These are phyloP conservation scores for Linum trigynum DNA, from an alignment of 345 rosid species.

Conservation along the genomic window DNA sequence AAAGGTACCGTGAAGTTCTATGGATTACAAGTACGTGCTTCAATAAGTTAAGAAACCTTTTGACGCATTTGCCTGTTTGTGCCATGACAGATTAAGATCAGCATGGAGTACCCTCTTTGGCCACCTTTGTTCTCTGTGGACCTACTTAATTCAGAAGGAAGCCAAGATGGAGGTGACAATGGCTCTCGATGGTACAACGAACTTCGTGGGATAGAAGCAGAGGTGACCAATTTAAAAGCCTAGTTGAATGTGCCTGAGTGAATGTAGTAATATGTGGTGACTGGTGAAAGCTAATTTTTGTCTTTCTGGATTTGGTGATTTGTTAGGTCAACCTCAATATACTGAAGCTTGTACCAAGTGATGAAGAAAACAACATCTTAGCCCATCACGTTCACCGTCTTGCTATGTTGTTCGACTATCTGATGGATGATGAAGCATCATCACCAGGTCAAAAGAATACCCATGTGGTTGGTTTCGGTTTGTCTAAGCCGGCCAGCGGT, in stretches of 20 bases:
- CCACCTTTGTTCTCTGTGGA: slow-evolving; percentile 64
- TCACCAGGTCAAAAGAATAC: slow-evolving; percentile 40
- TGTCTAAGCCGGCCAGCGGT: slow-evolving; percentile 69
- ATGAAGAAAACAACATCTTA: slow-evolving; percentile 47
- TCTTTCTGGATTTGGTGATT: not conserved
- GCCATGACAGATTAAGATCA: slow-evolving; percentile 49
- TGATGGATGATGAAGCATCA: slow-evolving; percentile 46
- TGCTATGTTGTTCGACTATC: slow-evolving; percentile 79
- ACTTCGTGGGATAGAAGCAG: slow-evolving; percentile 84
- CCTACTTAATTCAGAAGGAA: slow-evolving; percentile 33
- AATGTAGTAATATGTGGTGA: not conserved
- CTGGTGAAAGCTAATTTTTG: not conserved
- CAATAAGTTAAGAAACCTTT: slow-evolving; percentile 1
- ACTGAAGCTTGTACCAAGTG: slow-evolving; percentile 51
- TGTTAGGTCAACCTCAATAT: slow-evolving; percentile 73
- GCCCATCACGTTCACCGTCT: slow-evolving; percentile 69
- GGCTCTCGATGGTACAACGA: slow-evolving; percentile 51
- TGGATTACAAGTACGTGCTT: slow-evolving; percentile 9
- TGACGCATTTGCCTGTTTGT: slow-evolving; percentile 13
- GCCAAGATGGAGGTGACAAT: slow-evolving; percentile 16
- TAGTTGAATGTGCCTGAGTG: not conserved
- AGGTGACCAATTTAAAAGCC: slow-evolving; percentile 38
- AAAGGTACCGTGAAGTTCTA: slow-evolving; percentile 36
- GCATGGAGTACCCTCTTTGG: slow-evolving; percentile 87
- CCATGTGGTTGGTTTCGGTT: slow-evolving; percentile 63